Conservation (phyloP, 495 filamentous ascomycete species). For the Aspergillus biplanus region DNA sequence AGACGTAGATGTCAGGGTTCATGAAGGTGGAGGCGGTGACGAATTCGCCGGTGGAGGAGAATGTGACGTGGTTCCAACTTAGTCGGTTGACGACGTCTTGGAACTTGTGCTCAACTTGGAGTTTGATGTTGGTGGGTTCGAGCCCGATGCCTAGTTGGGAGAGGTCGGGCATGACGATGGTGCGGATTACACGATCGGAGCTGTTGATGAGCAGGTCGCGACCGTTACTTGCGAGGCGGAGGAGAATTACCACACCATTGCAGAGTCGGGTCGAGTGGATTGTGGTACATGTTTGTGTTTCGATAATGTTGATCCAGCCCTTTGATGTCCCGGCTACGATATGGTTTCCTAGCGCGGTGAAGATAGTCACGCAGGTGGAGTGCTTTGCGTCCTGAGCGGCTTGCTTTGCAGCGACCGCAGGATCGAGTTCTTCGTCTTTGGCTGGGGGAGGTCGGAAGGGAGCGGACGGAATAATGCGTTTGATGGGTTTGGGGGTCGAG, state of each 20-base stretch:
- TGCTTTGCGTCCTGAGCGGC: slow-evolving; percentile 90
- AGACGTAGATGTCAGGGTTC: slow-evolving; percentile 98
- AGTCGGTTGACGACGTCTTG: slow-evolving; percentile 95
- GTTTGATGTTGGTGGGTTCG: slow-evolving; percentile 61
- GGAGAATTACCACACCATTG: slow-evolving; percentile 82
- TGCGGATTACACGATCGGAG: slow-evolving; percentile 89
- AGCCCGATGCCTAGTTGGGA: slow-evolving; percentile 50
- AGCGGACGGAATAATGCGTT: slow-evolving; percentile 77
- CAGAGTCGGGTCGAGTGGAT: slow-evolving; percentile 87
- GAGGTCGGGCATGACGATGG: slow-evolving; percentile 74
- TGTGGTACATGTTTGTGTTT: slow-evolving; percentile 72
- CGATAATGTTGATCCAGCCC: slow-evolving; percentile 94
- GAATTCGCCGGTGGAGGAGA: slow-evolving; percentile 85
- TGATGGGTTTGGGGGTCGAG: slow-evolving; percentile 63
- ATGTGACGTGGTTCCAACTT: slow-evolving; percentile 93
- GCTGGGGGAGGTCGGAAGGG: slow-evolving; percentile 66
- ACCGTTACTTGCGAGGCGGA: slow-evolving; percentile 81
- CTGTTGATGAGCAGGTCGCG: slow-evolving; percentile 86
- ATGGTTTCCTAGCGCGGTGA: slow-evolving; percentile 80
- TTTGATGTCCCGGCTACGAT: slow-evolving; percentile 91
- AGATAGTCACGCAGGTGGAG: slow-evolving; percentile 87
- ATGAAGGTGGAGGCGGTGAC: slow-evolving; percentile 93
- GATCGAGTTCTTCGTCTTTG: slow-evolving; percentile 63
- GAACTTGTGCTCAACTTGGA: slow-evolving; percentile 96
- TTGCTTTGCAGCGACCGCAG: slow-evolving; percentile 74